Base-by-base conservation (phyloP, 2,329 filamentous ascomycete genomes). In the Aspergillus pseudoglaucus region DNA sequence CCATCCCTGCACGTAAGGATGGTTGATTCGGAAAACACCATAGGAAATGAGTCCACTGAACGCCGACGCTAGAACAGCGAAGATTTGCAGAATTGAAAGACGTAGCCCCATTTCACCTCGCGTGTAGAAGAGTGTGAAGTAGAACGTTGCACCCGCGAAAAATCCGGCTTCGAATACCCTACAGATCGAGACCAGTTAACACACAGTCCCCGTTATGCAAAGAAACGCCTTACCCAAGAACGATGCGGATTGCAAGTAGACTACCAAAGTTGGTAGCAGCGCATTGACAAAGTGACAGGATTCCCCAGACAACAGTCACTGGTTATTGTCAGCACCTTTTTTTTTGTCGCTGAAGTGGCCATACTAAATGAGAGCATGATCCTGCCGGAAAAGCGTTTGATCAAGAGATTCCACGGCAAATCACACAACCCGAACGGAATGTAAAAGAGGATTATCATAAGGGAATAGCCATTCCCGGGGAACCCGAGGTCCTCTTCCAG, bases 141-240 rank as follows among this genome's bases (percentile, higher is more conserved):
- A 81, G 59, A 78, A 80, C 2, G 80, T 76, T 12, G 75, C 72
- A 0, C 75, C 70, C 4, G 76, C 73, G 49, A 78, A 79, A 62
- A 80, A 81, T 0, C 75, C 78, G 0, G 77, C 78, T 60, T 82
- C 79, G 18, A 59, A 65, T 2, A 63, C 58, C 20, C 33, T 35
- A 35, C 3, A 8, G 2, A 7, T 5, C 9, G 9, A 10, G 25
- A 4, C 5, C 33, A 17, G 2, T 35, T 35, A 17, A 12, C 9
- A 30, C 4, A 30, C 25, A 30, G 25, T 3, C n/a, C 15, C 15
- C n/a, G 15, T 17, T 8, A 8, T 17, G 6, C 6, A 3, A 6
- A 15, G n/a, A 15, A 35, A n/a, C 14, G n/a, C 8, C 33, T 35
- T 35, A 35, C 33, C 76, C 60, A 0, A 63, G 47, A 1, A 63